Evolutionary conservation across 768 basidiomycete species (phyloP), one percentile per base, ranked within the genome.

Genomic region (Trametes coccinea): DNA sequence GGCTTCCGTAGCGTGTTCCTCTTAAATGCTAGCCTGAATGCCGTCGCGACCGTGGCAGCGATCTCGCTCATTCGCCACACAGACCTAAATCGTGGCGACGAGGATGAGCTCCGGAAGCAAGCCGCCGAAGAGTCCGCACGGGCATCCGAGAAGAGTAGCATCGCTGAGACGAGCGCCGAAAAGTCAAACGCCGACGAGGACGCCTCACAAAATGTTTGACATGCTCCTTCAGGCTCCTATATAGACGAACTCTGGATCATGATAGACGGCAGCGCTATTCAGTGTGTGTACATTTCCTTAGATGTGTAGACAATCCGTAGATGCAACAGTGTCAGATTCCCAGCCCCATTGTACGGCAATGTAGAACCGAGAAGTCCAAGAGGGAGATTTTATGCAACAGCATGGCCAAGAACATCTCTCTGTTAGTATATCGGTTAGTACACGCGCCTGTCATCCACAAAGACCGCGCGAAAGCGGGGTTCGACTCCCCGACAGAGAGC

Each of bases 1-100:
- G 89, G 89, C 2, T 86, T 90, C 71, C 72, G 78, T 43, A 70
- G 75, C 3, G 75, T 89, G 2, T 91, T 89, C 72, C 77, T 86
- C 41, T 75, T 90, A 60, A 83, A 88, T 61, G 82, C 84, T 1
- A 76, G 77, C 2, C 70, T 88, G 34, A 79, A 84, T 5, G 82
- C 78, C 1, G 57, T 83, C 1, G 85, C 85, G 4, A 80, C 82
- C n/a, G 67, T 86, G 31, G 73, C 83, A 16, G 82, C 83, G 59
- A 69, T 87, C 11, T 62, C 83, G 48, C 81, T 89, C 78, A 86
- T 88, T 66, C 82, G 82, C 60, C 83, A 86, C 63, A 80, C 83
- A 58, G 81, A 87, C 31, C 73, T 90, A 40, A 82, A 79, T 37
- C 73, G 86, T 40, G 80, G 71, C 1, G 88, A 88, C 67, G 85